Percentiles rank a stretch among this genome's conserved stretches.
These are phyloP conservation scores for Plasmodium relictum DNA, from an alignment of 169 alveolate species.

Conservation along the genomic window DNA sequence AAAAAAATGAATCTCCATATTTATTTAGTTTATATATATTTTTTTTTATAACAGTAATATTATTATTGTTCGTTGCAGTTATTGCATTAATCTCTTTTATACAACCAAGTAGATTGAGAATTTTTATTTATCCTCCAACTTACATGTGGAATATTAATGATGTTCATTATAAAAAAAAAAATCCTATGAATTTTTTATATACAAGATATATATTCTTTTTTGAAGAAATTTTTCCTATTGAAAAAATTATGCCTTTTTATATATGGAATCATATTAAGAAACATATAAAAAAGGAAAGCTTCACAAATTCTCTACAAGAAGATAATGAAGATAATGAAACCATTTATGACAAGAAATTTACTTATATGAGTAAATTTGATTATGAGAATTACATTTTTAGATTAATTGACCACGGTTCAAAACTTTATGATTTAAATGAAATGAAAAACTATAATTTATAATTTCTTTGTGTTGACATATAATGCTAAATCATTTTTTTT, in stretches of 20 bases:
- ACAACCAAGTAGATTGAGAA: constrained; percentile 13
- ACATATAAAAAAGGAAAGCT: constrained; percentile 20
- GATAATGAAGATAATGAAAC: constrained; percentile 19
- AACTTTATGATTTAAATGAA: constrained; percentile 12
- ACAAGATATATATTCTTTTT: constrained; percentile 61
- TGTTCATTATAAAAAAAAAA: constrained; percentile 36
- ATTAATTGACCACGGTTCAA: constrained; percentile 31
- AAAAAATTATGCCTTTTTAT: constrained; percentile 74
- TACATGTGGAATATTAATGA: constrained; percentile 49
- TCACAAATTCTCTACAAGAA: constrained; percentile 5
- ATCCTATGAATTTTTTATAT: constrained; percentile 31
- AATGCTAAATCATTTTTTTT: too few relatives aligned
- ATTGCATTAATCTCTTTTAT: constrained; percentile 32
- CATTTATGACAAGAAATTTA: constrained; percentile 31
- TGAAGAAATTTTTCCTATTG: constrained; percentile 59
- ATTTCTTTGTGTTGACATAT: too few relatives aligned
- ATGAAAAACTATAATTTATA: too few relatives aligned
- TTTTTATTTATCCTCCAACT: constrained; percentile 28
- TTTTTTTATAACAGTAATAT: background rate
- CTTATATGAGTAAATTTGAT: constrained; percentile 16
- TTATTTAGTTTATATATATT: background rate
- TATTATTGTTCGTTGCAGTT: constrained; percentile 6
- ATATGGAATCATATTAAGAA: constrained; percentile 40
- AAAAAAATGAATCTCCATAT: background rate
- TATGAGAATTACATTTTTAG: constrained; percentile 42